Evolutionary conservation across 2,329 filamentous ascomycete genomes (phyloP).

Genomic region (Paecilomyces dactylethromorphus): DNA sequence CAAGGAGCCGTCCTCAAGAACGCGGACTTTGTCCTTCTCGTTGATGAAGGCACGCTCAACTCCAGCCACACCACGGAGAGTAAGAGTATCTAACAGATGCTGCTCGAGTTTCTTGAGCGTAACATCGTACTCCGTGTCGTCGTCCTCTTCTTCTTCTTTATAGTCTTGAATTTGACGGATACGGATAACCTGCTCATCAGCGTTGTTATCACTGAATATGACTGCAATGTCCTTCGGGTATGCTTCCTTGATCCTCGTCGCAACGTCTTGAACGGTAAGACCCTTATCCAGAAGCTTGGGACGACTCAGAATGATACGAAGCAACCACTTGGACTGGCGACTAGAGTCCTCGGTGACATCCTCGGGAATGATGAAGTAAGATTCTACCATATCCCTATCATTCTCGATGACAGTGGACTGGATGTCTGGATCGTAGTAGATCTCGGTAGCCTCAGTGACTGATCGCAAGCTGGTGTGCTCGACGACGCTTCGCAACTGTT

Average conservation of each 20-base stretch:
- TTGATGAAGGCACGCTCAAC: conserved; percentile 92
- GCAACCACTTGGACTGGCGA: conserved; percentile 83
- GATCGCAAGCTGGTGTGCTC: conserved; percentile 92
- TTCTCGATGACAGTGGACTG: conserved; percentile 77
- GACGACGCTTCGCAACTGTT: conserved; percentile 77
- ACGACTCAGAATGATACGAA: conserved; percentile 87
- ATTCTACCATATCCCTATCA: conserved; percentile 90
- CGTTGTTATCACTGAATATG: conserved; percentile 97
- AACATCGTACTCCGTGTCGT: conserved; percentile 75
- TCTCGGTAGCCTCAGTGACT: conserved; percentile 85
- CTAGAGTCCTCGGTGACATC: conserved; percentile 60
- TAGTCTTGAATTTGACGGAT: conserved; percentile 70
- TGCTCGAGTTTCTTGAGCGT: conserved; percentile 88
- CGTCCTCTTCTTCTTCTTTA: conserved; percentile 68
- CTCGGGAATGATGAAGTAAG: conserved; percentile 90
- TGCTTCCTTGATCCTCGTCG: conserved; percentile 78
- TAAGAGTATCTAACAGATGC: conserved; percentile 84
- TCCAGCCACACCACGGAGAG: conserved; percentile 81
- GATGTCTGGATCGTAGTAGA: conserved; percentile 94
- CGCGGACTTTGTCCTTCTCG: conserved; percentile 64
- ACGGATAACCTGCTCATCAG: conserved; percentile 88
- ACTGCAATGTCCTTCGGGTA: conserved; percentile 81
- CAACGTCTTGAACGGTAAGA: conserved; percentile 85
- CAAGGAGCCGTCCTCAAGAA: conserved; percentile 64
- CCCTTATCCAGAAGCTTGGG: conserved; percentile 91